These are phyloP conservation scores for Fusarium nelsonii DNA, from an alignment of 2,329 filamentous ascomycete species.

Conservation along the genomic window DNA sequence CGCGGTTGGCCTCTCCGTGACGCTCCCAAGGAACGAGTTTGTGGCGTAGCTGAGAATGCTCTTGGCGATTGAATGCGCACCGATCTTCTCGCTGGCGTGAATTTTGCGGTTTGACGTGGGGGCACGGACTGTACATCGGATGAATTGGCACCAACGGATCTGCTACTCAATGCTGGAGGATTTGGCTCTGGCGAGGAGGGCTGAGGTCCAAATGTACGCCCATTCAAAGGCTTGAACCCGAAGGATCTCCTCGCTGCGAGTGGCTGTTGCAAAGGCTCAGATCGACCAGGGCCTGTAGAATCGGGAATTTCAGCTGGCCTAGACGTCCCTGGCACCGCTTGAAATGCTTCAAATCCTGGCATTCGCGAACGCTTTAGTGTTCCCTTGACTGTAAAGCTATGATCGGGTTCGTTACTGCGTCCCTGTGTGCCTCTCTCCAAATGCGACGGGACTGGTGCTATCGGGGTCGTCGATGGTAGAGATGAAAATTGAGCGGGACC, in stretches of 20 bases:
- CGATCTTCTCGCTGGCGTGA: slow-evolving; percentile 38
- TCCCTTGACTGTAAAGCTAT: background rate
- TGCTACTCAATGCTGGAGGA: slow-evolving; percentile 24
- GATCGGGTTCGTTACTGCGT: slow-evolving; percentile 26
- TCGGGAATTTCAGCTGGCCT: slow-evolving; percentile 7
- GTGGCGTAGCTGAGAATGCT: slow-evolving; percentile 31
- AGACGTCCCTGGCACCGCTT: background rate
- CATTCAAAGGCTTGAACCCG: slow-evolving; percentile 20
- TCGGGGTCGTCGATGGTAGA: slow-evolving; percentile 59
- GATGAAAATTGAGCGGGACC: slow-evolving; percentile 35
- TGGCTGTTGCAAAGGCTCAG: slow-evolving; percentile 13
- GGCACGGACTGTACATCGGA: slow-evolving; percentile 27
- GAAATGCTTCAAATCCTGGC: slow-evolving; percentile 15
- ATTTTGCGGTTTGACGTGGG: slow-evolving; percentile 17
- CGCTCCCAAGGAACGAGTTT: slow-evolving; percentile 13
- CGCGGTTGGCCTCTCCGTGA: slow-evolving; percentile 16
- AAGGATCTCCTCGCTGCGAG: slow-evolving; percentile 22
- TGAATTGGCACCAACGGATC: slow-evolving; percentile 39
- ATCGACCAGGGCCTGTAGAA: slow-evolving; percentile 1
- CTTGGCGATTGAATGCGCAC: slow-evolving; percentile 46
- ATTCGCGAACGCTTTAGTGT: slow-evolving; percentile 16
- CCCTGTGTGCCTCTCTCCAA: slow-evolving; percentile 54
- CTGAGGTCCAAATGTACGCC: slow-evolving; percentile 21
- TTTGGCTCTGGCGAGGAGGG: slow-evolving; percentile 21
- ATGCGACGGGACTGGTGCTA: slow-evolving; percentile 58